Base-by-base conservation (phyloP, 2,329 filamentous ascomycete genomes). In the Colletotrichum siamense region DNA sequence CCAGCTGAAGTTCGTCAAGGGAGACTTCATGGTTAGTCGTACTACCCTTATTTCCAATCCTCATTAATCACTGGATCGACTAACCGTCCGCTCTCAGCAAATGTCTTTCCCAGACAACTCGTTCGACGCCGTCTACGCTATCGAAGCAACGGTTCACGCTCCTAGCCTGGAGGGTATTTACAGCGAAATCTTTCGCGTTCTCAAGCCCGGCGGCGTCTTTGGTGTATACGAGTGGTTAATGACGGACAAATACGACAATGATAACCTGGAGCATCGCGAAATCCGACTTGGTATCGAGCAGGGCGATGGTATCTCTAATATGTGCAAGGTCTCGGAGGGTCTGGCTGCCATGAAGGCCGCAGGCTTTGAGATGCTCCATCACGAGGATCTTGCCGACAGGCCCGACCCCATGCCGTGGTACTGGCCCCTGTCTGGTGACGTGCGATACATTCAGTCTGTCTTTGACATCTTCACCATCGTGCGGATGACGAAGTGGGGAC, bases 161-260 rank as follows among this genome's bases (percentile, higher is more conserved):
- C 96, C 96, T 57, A 94, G 92, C 69, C 91, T 98, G 24, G 93
- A 95, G 81, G 96, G 95, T 78, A 95, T 98, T 78, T 98, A 98
- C 88, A 92, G 92, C 85, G 94, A 98, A 85, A 98, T 98, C 82
- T 95, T 93, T 91, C 94, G 95, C 44, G 95, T 98, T 34, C 89
- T 98, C 76, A 98, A 98, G 91, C 96, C 96, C n/a, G 96, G 96
- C 76, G 96, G 96, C 84, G 90, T 94, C 70, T 98, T 98, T 81
- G 96, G 96, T 82, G 96, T 98, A 68, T 98, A 98, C 87, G 96
- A 98, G 86, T 98, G 96, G 96, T 89, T 98, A 81, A 98, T 98
- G 96, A 98, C 95, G 15, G 95, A 98, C 78, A 88, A 93, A n/a
- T 98, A 98, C 87, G 94, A 98, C 88, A 96, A 97, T 83, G 88